Evolutionary conservation across 2,329 filamentous ascomycete species (phyloP).

Genomic region (Amauroascus verrucosus): DNA sequence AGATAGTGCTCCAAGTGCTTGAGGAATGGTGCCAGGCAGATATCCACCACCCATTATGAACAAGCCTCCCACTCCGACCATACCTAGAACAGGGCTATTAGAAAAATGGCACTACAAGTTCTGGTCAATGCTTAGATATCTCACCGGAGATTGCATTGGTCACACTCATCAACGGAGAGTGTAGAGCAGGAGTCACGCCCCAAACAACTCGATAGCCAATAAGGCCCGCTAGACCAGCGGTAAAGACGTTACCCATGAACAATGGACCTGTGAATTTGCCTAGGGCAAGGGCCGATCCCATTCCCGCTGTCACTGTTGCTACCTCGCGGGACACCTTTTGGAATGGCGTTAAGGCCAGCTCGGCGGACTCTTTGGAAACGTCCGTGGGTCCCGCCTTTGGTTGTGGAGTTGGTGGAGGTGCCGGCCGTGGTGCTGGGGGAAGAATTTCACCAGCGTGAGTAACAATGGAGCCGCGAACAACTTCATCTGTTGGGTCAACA

Average conservation of each 20-base stretch:
- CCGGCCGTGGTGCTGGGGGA: slow-evolving; percentile 61
- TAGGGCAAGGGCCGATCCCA: slow-evolving; percentile 63
- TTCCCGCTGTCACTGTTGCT: slow-evolving; percentile 60
- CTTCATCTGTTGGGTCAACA: slow-evolving; percentile 71
- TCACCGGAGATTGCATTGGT: slow-evolving; percentile 80
- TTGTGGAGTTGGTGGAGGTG: slow-evolving; percentile 44
- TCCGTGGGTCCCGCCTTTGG: slow-evolving; percentile 41
- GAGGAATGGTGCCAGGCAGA: slow-evolving; percentile 66
- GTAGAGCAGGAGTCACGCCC: slow-evolving; percentile 72
- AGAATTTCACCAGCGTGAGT: slow-evolving; percentile 67
- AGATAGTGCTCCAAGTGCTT: slow-evolving; percentile 65
- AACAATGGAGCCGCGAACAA: slow-evolving; percentile 75
- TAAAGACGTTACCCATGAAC: slow-evolving; percentile 83
- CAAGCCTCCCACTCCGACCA: slow-evolving; percentile 80
- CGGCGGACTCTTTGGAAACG: slow-evolving; percentile 43
- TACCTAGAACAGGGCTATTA: slow-evolving; percentile 37
- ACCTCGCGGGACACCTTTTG: slow-evolving; percentile 71
- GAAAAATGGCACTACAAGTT: slow-evolving; percentile 15
- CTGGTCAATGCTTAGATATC: neutral
- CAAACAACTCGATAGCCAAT: slow-evolving; percentile 84
- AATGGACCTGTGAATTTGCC: slow-evolving; percentile 72
- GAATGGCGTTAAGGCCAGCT: slow-evolving; percentile 66
- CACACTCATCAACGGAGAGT: slow-evolving; percentile 84
- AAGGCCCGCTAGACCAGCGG: slow-evolving; percentile 70
- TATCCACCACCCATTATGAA: slow-evolving; percentile 82